A percentile compares a stretch with the other conserved stretches of the same genome.
Evolutionary conservation across 140 eudicot species (phyloP).

Genomic region (Anethum foeniculum): DNA sequence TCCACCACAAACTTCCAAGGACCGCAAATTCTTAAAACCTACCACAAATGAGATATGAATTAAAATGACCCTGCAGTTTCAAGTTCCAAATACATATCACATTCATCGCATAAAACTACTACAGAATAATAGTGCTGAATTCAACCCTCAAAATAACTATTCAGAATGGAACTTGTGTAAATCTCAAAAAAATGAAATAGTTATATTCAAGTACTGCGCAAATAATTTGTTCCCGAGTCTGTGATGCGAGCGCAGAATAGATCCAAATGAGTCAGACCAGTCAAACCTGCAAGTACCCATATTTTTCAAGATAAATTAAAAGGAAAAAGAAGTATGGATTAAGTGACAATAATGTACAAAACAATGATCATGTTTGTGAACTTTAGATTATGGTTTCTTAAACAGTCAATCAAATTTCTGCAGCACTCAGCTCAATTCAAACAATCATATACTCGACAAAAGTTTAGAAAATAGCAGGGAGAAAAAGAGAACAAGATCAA

Average conservation of each 20-base stretch:
- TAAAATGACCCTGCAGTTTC: not conserved
- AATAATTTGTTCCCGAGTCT: slow-evolving; percentile 64
- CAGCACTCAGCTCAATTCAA: not conserved
- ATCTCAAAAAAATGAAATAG: not conserved
- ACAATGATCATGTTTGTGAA: not conserved
- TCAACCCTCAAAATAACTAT: not conserved
- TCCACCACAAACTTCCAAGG: slow-evolving; percentile 93
- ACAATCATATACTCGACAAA: not conserved
- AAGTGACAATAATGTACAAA: not conserved
- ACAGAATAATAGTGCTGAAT: not conserved
- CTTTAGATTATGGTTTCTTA: not conserved
- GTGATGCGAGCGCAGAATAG: slow-evolving; percentile 94
- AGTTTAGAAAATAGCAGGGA: not conserved
- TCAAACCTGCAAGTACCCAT: slow-evolving; percentile 49
- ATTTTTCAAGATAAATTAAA: not conserved
- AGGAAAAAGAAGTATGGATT: not conserved
- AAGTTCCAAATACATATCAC: not conserved
- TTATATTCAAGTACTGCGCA: slow-evolving; percentile 44
- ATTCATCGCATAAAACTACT: not conserved
- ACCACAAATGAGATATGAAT: not conserved
- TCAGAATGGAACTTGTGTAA: not conserved
- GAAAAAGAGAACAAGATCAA: not conserved
- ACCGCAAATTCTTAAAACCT: slow-evolving; percentile 69
- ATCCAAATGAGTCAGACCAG: slow-evolving; percentile 85
- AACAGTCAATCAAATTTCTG: not conserved